These are phyloP conservation scores for Fusarium sp. DNA, from an alignment of 2,329 filamentous ascomycete genomes.

Conservation along the genomic window DNA sequence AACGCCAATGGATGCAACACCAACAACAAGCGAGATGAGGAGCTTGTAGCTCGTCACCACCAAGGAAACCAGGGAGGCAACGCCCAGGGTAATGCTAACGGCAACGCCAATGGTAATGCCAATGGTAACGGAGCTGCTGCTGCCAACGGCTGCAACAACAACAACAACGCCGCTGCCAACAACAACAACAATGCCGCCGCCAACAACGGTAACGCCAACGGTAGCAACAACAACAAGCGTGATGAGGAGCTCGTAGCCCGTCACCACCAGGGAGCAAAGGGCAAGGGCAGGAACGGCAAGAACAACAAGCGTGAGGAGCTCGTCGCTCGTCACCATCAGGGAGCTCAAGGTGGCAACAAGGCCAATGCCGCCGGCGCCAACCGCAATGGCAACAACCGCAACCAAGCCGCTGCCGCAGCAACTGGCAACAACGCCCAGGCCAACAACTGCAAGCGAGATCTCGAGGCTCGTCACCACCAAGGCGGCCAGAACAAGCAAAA, in stretches of 20 bases:
- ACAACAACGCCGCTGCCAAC: not conserved
- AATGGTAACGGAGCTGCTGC: not conserved
- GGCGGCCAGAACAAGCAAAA: slow-evolving; percentile 4
- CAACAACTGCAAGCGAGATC: not conserved
- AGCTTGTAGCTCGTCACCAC: slow-evolving; percentile 9
- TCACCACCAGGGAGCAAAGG: slow-evolving; percentile 4
- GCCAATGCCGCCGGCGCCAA: not conserved
- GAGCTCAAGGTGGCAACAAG: not conserved
- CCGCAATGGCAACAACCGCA: not conserved
- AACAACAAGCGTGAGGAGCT: not conserved
- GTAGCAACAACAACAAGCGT: not conserved
- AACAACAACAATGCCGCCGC: not conserved
- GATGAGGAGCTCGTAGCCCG: not conserved
- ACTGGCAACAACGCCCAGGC: not conserved
- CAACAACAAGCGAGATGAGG: slow-evolving; percentile 14
- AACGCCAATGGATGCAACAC: slow-evolving; percentile 5
- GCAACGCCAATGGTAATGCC: not conserved
- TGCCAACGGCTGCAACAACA: not conserved
- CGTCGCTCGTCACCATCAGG: not conserved
- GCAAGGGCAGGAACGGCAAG: not conserved
- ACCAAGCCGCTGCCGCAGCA: not conserved
- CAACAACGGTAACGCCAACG: not conserved
- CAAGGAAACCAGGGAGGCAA: slow-evolving; percentile 8
- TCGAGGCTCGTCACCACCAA: slow-evolving; percentile 9
- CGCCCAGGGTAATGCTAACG: not conserved